Base-by-base conservation (phyloP, 2,329 filamentous ascomycete genomes). In the Cladosporium sp. region DNA sequence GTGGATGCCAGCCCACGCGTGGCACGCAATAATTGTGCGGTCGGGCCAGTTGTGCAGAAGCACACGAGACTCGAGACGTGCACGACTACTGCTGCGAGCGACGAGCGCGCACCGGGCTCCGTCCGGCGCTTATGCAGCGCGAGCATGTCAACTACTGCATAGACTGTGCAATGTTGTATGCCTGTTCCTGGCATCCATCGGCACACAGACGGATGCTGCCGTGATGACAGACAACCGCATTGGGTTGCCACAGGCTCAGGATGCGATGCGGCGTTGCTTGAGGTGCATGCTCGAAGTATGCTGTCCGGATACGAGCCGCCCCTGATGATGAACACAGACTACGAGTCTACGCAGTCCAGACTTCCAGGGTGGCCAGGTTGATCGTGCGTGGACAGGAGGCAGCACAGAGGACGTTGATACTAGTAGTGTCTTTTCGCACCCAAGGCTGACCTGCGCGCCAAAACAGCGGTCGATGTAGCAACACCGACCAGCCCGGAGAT, bases 51-150 rank as follows among this genome's bases (percentile, higher is more conserved):
- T 58, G 32, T 30, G 57, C 34, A 46, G 39, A n/a, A n/a, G n/a
- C n/a, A n/a, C n/a, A n/a, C n/a, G n/a, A 46, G 39, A 23, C n/a
- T 21, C 39, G n/a, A 46, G n/a, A 8, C 28, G 51, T 32, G 51
- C 51, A 16, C 16, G n/a, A 28, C 49, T n/a, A n/a, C 10, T n/a
- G 16, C 5, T 2, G 39, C n/a, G 6, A 21, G 23, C 32, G 18
- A 53, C 59, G 48, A 53, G 23, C 59, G 23, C 48, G 11, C 59
- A 63, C 60, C 60, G 60, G 49, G 49, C 8, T 63, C 49, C 36
- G 60, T 63, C 60, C 60, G 60, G 49, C 60, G 60, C 60, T 63
- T 63, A 54, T 63, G 60, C 60, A 63, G 51, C 26, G 18, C 51
- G 51, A 0, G 51, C 51, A n/a, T 46, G 39, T 21, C n/a, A 5